Conservation (phyloP, 257 asterid species). For the Solanum corneliomulleri region DNA sequence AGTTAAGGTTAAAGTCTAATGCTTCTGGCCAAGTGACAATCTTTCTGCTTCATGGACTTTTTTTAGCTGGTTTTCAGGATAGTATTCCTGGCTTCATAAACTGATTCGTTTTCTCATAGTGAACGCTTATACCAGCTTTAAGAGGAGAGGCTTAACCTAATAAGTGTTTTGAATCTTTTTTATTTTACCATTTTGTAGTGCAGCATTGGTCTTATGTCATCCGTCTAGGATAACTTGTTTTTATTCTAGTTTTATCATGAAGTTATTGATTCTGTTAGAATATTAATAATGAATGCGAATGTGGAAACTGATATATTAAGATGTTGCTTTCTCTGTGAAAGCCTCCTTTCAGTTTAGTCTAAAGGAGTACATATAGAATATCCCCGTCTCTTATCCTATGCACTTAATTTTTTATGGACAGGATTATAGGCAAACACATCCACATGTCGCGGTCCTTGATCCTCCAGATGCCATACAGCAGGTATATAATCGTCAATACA, state of each 20-base stretch:
- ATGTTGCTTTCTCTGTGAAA: neutral
- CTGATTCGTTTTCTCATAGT: neutral
- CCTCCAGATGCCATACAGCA: conserved; percentile 94
- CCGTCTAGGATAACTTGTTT: neutral
- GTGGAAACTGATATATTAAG: neutral
- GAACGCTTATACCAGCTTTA: neutral
- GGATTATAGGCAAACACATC: conserved; percentile 84
- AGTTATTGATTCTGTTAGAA: neutral
- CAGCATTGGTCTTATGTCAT: neutral
- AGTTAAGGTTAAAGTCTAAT: conserved; percentile 20
- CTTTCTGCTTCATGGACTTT: conserved; percentile 19
- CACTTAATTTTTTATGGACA: neutral
- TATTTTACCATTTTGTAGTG: neutral
- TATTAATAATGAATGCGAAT: neutral
- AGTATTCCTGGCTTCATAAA: neutral
- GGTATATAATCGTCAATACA: conserved; percentile 76
- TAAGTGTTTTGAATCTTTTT: neutral
- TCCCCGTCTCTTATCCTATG: neutral
- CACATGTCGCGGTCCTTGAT: conserved; percentile 93
- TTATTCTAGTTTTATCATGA: neutral
- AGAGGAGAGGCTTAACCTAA: conserved; percentile 12
- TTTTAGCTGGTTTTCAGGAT: conserved; percentile 15
- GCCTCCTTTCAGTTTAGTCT: neutral
- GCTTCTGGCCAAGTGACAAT: conserved; percentile 15
- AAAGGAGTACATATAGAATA: neutral